phyloP scores from a whole-genome alignment of 768 basidiomycete species.

The Phallus indusiatus region DNA sequence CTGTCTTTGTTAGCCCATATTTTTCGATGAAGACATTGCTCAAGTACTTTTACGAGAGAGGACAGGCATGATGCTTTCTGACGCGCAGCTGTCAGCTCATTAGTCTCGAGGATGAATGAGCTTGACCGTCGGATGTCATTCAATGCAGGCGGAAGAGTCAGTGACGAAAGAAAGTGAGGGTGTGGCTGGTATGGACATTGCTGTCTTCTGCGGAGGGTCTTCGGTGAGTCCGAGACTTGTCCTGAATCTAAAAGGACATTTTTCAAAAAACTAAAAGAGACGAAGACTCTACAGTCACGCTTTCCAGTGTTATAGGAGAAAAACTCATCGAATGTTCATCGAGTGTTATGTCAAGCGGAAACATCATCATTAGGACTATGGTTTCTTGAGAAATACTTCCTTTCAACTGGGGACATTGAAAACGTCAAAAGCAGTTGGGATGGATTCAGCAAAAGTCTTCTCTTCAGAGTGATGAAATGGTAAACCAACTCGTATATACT shows the following conservation, averaged over 20 bases:
- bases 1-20: slow-evolving; percentile 1
- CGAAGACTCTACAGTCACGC: slow-evolving; percentile 25
- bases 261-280: slow-evolving; percentile 30
- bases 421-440: background rate
- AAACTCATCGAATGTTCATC: slow-evolving; percentile 56
- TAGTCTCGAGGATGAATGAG: background rate
- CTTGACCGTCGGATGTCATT: slow-evolving; percentile 8
- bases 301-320: slow-evolving; percentile 64
- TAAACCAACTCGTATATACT: no score
- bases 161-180: slow-evolving; percentile 23
- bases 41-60: slow-evolving; percentile 5
- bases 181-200: background rate
- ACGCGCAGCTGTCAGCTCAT: slow-evolving; percentile 15
- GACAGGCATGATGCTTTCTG: background rate
- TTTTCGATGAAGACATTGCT: slow-evolving; percentile 18
- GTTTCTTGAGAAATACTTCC: background rate
- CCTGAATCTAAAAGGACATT: slow-evolving; percentile 48
- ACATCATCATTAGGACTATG: slow-evolving; percentile 6
- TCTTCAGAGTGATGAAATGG: no score
- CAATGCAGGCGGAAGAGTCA: slow-evolving; percentile 7
- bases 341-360: background rate
- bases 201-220: slow-evolving; percentile 41
- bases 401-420: background rate
- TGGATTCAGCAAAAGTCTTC: no score
- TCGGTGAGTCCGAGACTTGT: slow-evolving; percentile 60